A percentile compares a stretch with the other conserved stretches of the same genome.
Conservation (phyloP, 306 rosid genomes). For the Begonia peltatifolia region DNA sequence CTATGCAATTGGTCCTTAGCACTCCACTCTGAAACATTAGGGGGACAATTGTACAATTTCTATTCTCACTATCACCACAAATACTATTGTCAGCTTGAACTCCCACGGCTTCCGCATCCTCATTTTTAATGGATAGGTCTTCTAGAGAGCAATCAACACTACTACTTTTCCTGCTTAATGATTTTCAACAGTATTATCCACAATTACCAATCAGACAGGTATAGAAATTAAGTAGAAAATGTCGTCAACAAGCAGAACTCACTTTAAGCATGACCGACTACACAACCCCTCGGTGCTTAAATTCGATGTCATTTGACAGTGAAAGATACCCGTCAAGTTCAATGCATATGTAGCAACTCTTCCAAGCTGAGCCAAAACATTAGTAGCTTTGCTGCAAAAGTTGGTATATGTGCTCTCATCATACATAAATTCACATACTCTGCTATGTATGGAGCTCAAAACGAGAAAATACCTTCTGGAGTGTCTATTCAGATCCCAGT, state of each 20-base stretch:
- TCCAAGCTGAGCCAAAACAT: conserved; percentile 59
- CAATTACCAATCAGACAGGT: neutral
- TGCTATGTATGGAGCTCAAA: conserved; percentile 2
- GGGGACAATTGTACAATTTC: conserved; percentile 21
- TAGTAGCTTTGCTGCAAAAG: conserved; percentile 65
- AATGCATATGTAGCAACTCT: conserved; percentile 60
- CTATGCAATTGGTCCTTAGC: conserved; percentile 90
- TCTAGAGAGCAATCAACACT: conserved; percentile 20
- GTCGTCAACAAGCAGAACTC: conserved; percentile 21
- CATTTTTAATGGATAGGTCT: conserved; percentile 25
- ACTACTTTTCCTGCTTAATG: conserved; percentile 35
- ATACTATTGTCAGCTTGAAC: conserved; percentile 18
- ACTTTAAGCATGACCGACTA: conserved; percentile 22
- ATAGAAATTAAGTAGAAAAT: neutral
- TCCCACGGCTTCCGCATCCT: conserved; percentile 26
- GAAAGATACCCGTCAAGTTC: conserved; percentile 66
- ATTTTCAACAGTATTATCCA: conserved; percentile 4
- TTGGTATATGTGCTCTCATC: conserved; percentile 15
- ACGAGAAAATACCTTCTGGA: conserved; percentile 49
- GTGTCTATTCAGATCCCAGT: conserved; percentile 85
- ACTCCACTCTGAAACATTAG: conserved; percentile 64
- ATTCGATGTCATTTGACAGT: conserved; percentile 39
- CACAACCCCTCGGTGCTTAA: conserved; percentile 22
- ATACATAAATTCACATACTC: conserved; percentile 3
- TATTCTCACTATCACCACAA: conserved; percentile 14